phyloP scores from a whole-genome alignment of 2,329 filamentous ascomycete species.

The Thielaviopsis ethacetica region DNA sequence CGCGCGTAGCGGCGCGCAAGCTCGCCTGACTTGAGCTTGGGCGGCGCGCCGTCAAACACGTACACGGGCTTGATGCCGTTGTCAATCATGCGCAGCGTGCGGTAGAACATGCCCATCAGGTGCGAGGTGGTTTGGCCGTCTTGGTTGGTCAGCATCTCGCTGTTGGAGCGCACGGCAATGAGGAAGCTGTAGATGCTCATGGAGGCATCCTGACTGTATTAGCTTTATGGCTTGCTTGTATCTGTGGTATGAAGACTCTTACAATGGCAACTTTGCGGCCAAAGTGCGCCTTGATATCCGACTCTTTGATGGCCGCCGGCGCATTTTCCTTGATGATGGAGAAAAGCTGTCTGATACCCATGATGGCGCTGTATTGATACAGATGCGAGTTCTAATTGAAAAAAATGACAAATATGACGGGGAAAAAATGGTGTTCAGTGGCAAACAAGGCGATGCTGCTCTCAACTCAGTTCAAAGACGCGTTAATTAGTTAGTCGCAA shows the following conservation, averaged over 20 bases:
- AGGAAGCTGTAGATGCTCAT: conserved; percentile 99
- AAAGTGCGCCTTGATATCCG: conserved; percentile 98
- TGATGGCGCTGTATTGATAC: conserved; percentile 20
- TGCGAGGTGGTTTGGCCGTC: conserved; percentile 94
- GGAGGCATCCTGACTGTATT: conserved; percentile 45
- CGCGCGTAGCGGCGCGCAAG: conserved; percentile 90
- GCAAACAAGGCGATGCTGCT: no score
- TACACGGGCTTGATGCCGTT: conserved; percentile 98
- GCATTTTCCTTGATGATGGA: conserved; percentile 79
- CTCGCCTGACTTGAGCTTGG: conserved; percentile 94
- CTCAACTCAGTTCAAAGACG: no score
- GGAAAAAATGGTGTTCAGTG: no score
- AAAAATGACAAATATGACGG: not conserved
- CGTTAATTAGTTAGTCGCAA: no score
- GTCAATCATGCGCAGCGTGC: conserved; percentile 92
- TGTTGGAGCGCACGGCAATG: conserved; percentile 90
- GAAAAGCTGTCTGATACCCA: conserved; percentile 59
- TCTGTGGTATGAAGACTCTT: conserved; percentile 23
- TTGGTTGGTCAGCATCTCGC: conserved; percentile 90
- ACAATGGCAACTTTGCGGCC: conserved; percentile 96
- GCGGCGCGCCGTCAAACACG: conserved; percentile 92
- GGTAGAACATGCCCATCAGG: conserved; percentile 99
- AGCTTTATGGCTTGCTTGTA: conserved; percentile 1
- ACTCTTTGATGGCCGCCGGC: conserved; percentile 87
- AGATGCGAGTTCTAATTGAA: not conserved